A percentile compares a stretch with the other conserved stretches of the same genome.
Evolutionary conservation across 106 monocot species (phyloP).

Genomic region (Dioscorea alata): DNA sequence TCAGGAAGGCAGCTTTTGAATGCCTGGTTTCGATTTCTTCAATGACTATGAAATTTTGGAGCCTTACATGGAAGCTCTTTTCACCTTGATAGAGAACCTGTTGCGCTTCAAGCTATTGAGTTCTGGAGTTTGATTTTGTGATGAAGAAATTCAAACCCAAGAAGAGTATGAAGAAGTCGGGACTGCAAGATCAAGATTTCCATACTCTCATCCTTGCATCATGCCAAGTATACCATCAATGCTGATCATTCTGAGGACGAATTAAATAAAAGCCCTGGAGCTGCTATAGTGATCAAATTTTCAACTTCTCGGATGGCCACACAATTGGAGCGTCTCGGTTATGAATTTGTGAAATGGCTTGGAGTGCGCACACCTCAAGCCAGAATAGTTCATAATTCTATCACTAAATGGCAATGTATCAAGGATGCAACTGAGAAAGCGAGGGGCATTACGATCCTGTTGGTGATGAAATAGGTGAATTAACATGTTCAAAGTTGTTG

Average conservation of each 20-base stretch:
- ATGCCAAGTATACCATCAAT: slow-evolving; percentile 70
- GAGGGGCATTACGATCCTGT: slow-evolving; percentile 31
- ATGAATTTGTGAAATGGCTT: slow-evolving; percentile 84
- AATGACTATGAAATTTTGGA: slow-evolving; percentile 53
- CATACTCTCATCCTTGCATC: slow-evolving; percentile 72
- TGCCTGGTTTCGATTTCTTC: slow-evolving; percentile 75
- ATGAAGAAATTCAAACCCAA: slow-evolving; percentile 69
- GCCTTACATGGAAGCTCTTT: slow-evolving; percentile 63
- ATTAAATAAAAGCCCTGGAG: slow-evolving; percentile 62
- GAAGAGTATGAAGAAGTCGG: slow-evolving; percentile 44
- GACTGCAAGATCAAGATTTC: slow-evolving; percentile 20
- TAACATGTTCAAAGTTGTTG: slow-evolving; percentile 76
- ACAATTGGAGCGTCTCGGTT: slow-evolving; percentile 89
- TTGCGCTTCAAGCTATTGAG: slow-evolving; percentile 83
- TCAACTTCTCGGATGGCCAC: slow-evolving; percentile 84
- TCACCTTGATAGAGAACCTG: slow-evolving; percentile 59
- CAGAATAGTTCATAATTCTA: no score
- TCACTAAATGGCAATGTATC: no score
- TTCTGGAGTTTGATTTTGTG: slow-evolving; percentile 92
- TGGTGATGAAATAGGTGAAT: slow-evolving; percentile 68
- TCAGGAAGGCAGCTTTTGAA: slow-evolving; percentile 70
- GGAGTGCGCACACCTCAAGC: slow-evolving; percentile 88
- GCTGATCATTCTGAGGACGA: slow-evolving; percentile 89
- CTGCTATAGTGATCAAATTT: slow-evolving; percentile 80
- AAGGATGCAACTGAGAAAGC: slow-evolving; percentile 78